Evolutionary conservation across 2,329 filamentous ascomycete species (phyloP), one percentile per base, ranked within the genome.

Genomic region (Orbilia oligospora): DNA sequence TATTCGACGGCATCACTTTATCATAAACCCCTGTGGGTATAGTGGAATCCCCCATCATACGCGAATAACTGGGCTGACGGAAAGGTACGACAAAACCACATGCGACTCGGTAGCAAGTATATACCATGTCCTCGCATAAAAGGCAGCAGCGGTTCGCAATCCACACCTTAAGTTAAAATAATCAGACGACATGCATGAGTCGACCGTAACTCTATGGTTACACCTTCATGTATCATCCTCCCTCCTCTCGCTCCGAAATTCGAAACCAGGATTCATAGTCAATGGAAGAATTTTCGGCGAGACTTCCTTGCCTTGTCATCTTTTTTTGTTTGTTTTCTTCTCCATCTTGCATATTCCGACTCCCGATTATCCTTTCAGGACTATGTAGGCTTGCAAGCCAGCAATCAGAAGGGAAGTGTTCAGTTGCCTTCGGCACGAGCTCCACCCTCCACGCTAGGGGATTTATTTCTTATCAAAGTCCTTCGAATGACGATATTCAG

Each of bases 261-360:
- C 46, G 33, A 16, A 63, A 65, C 75, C 38, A 69, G 68, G 75
- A 68, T 78, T 53, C 41, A 16, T 20, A 44, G n/a, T n/a, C n/a
- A 61, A 66, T 30, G 68, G 75, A 65, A 72, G 58, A 68, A 71
- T 78, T 78, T 78, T 72, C 63, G 75, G 67, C 46, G 73, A 77
- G 30, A 71, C 61, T 67, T 61, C 68, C 55, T 33, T 24, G 51
- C 67, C 46, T 48, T n/a, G 53, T 51, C 55, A 30, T 16, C n/a
- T n/a, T n/a, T n/a, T n/a, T n/a, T n/a, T n/a, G n/a, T n/a, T n/a
- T n/a, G n/a, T n/a, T 10, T 49, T 30, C 22, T 22, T 46, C 49
- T 33, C 20, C 38, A 16, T 16, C 48, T 44, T 58, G 36, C 61
- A 56, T 58, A 41, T 56, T 61, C 22, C 22, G 20, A 20, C 5